Evolutionary conservation across 1,284 basidiomycete species (phyloP), one percentile per base, ranked within the genome.

Genomic region (Pseudozyma thailandica): DNA sequence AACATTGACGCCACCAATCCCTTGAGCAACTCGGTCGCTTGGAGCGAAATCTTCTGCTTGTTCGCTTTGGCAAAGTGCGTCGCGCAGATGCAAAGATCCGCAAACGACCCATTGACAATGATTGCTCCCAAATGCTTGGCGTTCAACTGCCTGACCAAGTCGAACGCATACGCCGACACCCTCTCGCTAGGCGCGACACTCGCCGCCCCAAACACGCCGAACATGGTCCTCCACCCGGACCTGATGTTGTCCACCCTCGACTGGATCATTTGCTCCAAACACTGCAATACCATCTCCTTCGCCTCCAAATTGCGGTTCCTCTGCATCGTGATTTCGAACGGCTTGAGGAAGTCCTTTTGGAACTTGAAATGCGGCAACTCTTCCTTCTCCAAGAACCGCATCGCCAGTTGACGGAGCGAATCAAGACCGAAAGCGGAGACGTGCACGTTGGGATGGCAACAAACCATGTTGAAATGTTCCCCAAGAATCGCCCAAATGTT

Each of bases 171-270:
- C 73, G 87, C 93, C 12, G 91, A 92, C 45, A 99, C 91, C 45
- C 93, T 90, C 84, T 98, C 96, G 77, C 93, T 95, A 25, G 91
- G 86, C n/a, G 94, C 93, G 81, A 90, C 92, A 4, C 94, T 94
- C 0, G 95, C 94, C 12, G 95, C 93, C 26, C 94, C 92, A 81
- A 98, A 97, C 12, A 98, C 95, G 28, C 92, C 92, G 82, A 99
- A 98, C 92, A 99, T 96, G 0, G 97, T 98, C 70, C 94, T 87
- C 96, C 96, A 99, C 21, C 97, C 96, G 0, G 96, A 98, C 27
- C 96, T 90, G 85, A 99, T 89, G 82, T 98, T 98, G 75, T 93
- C 90, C 3, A 92, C 92, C 31, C 93, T 88, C 13, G 93, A 92
- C 85, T 96, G 94, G 54, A 98, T 90, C 96, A 99, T 98, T 86